Base-by-base conservation (phyloP, 106 monocot species). In the Narthecium ossifragum region DNA sequence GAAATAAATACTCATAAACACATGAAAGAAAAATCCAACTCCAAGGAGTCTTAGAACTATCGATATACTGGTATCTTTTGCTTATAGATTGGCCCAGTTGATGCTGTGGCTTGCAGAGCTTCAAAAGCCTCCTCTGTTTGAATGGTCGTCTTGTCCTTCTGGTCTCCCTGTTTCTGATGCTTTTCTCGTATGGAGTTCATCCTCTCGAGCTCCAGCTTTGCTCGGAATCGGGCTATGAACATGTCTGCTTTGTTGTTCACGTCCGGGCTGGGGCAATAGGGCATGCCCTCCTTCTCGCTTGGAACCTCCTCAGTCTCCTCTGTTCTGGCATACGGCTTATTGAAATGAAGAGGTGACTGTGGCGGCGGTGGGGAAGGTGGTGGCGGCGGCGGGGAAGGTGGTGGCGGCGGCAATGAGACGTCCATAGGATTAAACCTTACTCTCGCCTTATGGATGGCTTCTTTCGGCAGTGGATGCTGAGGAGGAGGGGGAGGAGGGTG, bases 201-300 rank as follows among this genome's bases (percentile, higher is more conserved):
- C 70, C 78, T 86, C 70, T 86, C 86, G 2, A 80, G 78, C 64
- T 74, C 45, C 60, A 81, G 77, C 0, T 67, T 55, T 0, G 66
- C 86, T 17, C 38, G 62, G 63, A 86, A 75, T 23, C 71, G 46
- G 2, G 70, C 77, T 10, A 86, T 86, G 73, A 86, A 86, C 41
- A 64, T 60, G n/a, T 86, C 86, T 0, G 81, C 77, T 49, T 86
- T 86, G 53, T 64, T 78, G 65, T 86, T 72, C 46, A 86, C 80
- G 46, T 86, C 86, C 0, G 86, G 86, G 60, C 80, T 86, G 1
- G 81, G 74, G 39, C 80, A 74, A 43, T 61, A 65, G 14, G 31
- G 10, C 39, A 18, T 1, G 23, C 21, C 26, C 15, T 14, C 52
- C 29, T 36, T 62, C 15, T 39, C 12, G 24, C 14, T 24, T 20